Evolutionary conservation across 2,329 filamentous ascomycete genomes (phyloP), one percentile per base, ranked within the genome.

Genomic region (Verticillium nubilum): DNA sequence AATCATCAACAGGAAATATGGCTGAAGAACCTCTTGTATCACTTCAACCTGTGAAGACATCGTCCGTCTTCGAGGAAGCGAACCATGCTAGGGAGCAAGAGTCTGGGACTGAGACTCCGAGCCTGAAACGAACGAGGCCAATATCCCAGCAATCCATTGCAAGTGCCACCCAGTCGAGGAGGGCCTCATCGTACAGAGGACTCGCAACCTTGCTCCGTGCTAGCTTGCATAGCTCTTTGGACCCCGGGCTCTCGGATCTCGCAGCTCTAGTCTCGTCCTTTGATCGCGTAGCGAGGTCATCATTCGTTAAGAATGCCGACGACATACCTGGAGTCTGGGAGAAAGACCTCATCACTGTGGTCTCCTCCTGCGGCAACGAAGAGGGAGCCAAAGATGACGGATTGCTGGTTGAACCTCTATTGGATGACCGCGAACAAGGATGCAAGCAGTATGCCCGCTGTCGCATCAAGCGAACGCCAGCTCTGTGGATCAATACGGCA

Each of bases 181-280:
- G 33, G 27, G 25, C 23, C 1, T 29, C 58, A 4, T 59, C 62
- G 3, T 58, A 62, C 13, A 25, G 54, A 17, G 35, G 58, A 3
- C 57, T 60, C 7, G 37, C 58, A 15, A 53, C 58, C 28, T 27
- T 60, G 19, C 52, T 63, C 10, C 60, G 57, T 23, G 54, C 56
- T 13, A 63, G 60, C 29, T 37, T 62, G 13, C 52, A 59, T 5
- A 17, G 54, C 17, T 62, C 60, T 5, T 37, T 70, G 5, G 67
- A 68, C 27, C 68, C 67, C 26, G 60, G 62, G 0, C 54, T 69
- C 23, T 63, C 67, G 5, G 69, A 73, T 19, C 64, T 68, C 58
- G 66, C 67, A n/a, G 68, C 70, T 23, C 54, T 69, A 9, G 63
- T 69, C n/a, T 66, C 67, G 10, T 68, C 67, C 1, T 67, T 71